These are phyloP conservation scores for Tephrocybe rancida DNA, from an alignment of 768 basidiomycete species.

Conservation along the genomic window DNA sequence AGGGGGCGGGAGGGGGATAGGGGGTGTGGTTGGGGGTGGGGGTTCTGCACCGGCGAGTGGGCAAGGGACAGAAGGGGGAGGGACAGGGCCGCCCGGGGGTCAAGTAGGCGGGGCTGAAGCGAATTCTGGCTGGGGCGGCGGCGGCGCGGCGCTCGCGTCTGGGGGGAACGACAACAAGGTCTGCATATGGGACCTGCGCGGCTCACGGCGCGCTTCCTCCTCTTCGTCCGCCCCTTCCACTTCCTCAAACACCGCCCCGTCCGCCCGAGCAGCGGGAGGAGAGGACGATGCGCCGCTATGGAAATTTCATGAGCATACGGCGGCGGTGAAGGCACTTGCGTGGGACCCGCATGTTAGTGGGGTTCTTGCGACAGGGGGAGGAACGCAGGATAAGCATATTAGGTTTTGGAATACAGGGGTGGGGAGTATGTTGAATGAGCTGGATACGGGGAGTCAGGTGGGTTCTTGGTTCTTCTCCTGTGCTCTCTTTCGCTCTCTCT, in stretches of 20 bases:
- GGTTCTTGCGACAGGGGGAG: slow-evolving; percentile 91
- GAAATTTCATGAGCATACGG: slow-evolving; percentile 96
- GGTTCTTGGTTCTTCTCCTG: slow-evolving; percentile 45
- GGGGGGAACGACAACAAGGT: slow-evolving; percentile 99
- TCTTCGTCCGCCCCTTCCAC: neutral
- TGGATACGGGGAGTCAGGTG: slow-evolving; percentile 97
- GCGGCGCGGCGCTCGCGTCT: slow-evolving; percentile 69
- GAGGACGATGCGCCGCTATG: slow-evolving; percentile 70
- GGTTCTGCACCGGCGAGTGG: neutral
- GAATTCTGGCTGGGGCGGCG: slow-evolving; percentile 23
- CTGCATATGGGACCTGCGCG: slow-evolving; percentile 92
- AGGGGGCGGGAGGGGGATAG: neutral
- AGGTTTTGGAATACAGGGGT: slow-evolving; percentile 95
- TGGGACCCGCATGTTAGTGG: slow-evolving; percentile 97
- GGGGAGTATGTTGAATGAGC: slow-evolving; percentile 81
- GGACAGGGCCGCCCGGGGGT: neutral
- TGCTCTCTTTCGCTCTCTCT: neutral
- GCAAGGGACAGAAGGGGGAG: neutral
- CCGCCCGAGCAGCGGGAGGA: slow-evolving; percentile 13
- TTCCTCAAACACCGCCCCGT: neutral
- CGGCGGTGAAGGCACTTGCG: slow-evolving; percentile 96
- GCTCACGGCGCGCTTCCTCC: slow-evolving; percentile 30
- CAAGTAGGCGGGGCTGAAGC: no score
- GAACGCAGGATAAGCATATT: slow-evolving; percentile 98
- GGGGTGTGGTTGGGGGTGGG: neutral